phyloP scores from a whole-genome alignment of 2,329 filamentous ascomycete species.

The Sphaerulina populicola region DNA sequence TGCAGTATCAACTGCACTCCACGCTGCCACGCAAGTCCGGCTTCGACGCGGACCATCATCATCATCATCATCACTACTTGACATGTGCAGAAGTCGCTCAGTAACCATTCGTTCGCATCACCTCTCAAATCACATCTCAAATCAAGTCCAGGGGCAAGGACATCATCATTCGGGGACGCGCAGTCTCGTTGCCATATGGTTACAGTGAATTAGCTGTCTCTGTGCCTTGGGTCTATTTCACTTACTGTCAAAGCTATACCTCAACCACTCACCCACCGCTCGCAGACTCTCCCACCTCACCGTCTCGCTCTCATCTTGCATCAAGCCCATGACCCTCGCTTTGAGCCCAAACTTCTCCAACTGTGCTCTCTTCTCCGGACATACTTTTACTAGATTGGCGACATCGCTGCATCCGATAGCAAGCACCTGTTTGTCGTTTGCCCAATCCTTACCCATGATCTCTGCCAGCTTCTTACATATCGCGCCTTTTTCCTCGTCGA shows the following conservation, averaged over 20 bases:
- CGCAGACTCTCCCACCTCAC: slow-evolving; percentile 88
- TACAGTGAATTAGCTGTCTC: background rate
- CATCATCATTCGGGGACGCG: too few species aligned
- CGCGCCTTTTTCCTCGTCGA: slow-evolving; percentile 73
- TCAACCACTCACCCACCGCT: slow-evolving; percentile 70
- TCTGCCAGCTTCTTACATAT: slow-evolving; percentile 74
- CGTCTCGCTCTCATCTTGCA: slow-evolving; percentile 79
- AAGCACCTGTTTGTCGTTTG: slow-evolving; percentile 76
- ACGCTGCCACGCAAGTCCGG: background rate
- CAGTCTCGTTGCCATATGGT: background rate
- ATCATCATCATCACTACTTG: background rate
- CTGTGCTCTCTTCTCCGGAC: slow-evolving; percentile 70
- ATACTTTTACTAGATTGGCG: slow-evolving; percentile 78
- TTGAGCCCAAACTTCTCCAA: slow-evolving; percentile 81
- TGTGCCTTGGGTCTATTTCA: slow-evolving; percentile 1
- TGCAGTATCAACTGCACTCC: background rate
- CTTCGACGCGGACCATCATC: background rate
- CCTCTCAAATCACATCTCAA: too few species aligned
- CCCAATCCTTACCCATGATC: slow-evolving; percentile 73
- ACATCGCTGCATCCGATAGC: slow-evolving; percentile 92
- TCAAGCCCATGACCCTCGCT: slow-evolving; percentile 82
- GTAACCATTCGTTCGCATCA: too few species aligned
- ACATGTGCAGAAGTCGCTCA: background rate
- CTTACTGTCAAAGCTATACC: slow-evolving; percentile 54
- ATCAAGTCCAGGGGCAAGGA: too few species aligned